A percentile compares a stretch with the other conserved stretches of the same genome.
phyloP scores from a whole-genome alignment of 331 rosid genomes.

The Stylosanthes scabra region DNA sequence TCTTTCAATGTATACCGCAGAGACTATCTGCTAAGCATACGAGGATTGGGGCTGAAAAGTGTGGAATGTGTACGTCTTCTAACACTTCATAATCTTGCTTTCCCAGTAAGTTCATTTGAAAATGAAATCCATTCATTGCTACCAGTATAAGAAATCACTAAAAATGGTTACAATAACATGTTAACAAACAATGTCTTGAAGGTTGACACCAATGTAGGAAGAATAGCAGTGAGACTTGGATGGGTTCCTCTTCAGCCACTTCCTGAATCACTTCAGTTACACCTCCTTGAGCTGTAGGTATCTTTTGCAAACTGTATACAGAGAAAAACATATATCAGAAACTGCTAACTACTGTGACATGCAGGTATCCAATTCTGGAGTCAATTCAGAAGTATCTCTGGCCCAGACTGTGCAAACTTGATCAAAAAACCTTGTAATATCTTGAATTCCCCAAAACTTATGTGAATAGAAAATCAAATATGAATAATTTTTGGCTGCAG shows the following conservation, averaged over 20 bases:
- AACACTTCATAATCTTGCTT: constrained; percentile 94
- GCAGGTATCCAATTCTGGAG: constrained; percentile 93
- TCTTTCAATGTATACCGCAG: constrained; percentile 52
- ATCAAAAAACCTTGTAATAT: constrained; percentile 87
- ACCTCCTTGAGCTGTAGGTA: constrained; percentile 87
- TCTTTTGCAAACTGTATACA: constrained; percentile 22
- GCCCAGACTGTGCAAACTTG: constrained; percentile 99
- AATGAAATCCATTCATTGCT: constrained; percentile 25
- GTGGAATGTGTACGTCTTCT: constrained; percentile 96
- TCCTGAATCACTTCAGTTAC: constrained; percentile 91
- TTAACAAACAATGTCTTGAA: constrained; percentile 35
- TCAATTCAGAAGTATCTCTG: constrained; percentile 93
- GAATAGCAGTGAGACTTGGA: constrained; percentile 97
- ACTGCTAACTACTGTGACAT: constrained; percentile 44
- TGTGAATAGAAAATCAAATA: constrained; percentile 13
- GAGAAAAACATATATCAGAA: constrained; percentile 21
- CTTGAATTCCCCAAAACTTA: constrained; percentile 33
- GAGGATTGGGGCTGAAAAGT: constrained; percentile 93
- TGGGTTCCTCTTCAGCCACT: constrained; percentile 99
- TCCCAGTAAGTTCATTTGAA: constrained; percentile 72
- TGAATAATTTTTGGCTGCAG: constrained; percentile 1
- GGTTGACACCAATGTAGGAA: constrained; percentile 99
- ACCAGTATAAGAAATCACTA: constrained; percentile 30
- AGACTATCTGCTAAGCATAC: constrained; percentile 82
- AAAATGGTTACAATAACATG: constrained; percentile 34